Conservation (phyloP, 805 yeast genomes). For the Torulaspora delbrueckii region DNA sequence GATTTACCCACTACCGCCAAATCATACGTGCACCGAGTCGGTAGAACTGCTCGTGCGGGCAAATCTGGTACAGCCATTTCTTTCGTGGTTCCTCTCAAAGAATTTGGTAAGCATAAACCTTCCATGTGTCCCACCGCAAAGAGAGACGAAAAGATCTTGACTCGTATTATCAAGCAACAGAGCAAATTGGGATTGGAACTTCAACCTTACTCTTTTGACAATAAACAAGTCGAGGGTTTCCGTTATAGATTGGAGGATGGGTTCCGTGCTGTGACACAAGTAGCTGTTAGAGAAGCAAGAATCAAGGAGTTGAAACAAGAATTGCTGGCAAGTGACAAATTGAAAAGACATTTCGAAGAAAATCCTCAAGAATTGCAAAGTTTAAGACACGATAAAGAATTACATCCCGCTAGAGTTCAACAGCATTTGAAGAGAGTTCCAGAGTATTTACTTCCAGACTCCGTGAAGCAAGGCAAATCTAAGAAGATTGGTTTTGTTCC, state of each 20-base stretch:
- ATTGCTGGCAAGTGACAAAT: constrained; percentile 78
- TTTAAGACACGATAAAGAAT: constrained; percentile 85
- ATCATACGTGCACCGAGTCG: constrained; percentile 88
- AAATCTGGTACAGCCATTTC: constrained; percentile 92
- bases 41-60: constrained; percentile 97
- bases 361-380: constrained; percentile 90
- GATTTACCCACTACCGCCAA: constrained; percentile 88
- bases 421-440: constrained; percentile 88
- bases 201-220: constrained; percentile 85
- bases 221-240: constrained; percentile 89
- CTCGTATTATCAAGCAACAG: constrained; percentile 73
- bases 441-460: constrained; percentile 79
- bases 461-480: constrained; percentile 52
- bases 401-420: constrained; percentile 78
- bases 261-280: constrained; percentile 86
- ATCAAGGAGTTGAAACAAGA: constrained; percentile 84
- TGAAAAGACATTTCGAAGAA: constrained; percentile 93
- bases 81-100: constrained; percentile 77
- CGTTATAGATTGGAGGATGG: constrained; percentile 97
- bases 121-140: constrained; percentile 67
- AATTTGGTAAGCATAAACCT: constrained; percentile 83
- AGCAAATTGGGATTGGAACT: constrained; percentile 65
- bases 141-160: constrained; percentile 80
- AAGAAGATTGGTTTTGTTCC: constrained; percentile 68
- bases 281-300: constrained; percentile 89